Evolutionary conservation across 2,329 filamentous ascomycete genomes (phyloP).

Genomic region (Sordariomycetes sp.): DNA sequence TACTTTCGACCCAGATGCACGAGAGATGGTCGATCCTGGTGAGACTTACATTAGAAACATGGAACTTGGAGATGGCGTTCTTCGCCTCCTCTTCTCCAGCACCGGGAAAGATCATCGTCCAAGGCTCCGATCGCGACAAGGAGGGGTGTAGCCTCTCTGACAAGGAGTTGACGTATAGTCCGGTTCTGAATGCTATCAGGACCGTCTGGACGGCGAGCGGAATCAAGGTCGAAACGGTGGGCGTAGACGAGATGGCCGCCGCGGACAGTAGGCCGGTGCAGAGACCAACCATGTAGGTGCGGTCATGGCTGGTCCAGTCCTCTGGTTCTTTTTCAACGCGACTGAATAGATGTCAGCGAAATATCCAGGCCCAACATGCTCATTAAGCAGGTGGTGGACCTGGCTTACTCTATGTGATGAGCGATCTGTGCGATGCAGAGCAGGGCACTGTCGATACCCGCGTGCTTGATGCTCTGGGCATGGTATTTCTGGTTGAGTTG

Average conservation of each 20-base stretch:
- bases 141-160: conserved; percentile 32
- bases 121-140: conserved; percentile 40
- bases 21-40: conserved; percentile 4
- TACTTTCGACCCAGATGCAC: background rate
- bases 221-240: conserved; percentile 50
- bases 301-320: conserved; percentile 35
- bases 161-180: conserved; percentile 41
- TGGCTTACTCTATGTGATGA: conserved; percentile 56
- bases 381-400: background rate
- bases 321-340: conserved; percentile 43
- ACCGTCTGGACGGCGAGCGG: conserved; percentile 53
- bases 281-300: conserved; percentile 50
- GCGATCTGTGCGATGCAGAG: conserved; percentile 55
- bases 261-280: conserved; percentile 63
- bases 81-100: conserved; percentile 39
- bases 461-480: conserved; percentile 42
- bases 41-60: conserved; percentile 36
- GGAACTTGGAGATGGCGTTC: conserved; percentile 43
- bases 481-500: conserved; percentile 58
- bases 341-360: conserved; percentile 17
- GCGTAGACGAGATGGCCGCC: conserved; percentile 53
- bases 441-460: conserved; percentile 54
- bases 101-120: conserved; percentile 56
- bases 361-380: background rate
- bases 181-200: conserved; percentile 55